phyloP scores from a whole-genome alignment of 371 early-diverging fungal species.

The Cladochytrium tenue region DNA sequence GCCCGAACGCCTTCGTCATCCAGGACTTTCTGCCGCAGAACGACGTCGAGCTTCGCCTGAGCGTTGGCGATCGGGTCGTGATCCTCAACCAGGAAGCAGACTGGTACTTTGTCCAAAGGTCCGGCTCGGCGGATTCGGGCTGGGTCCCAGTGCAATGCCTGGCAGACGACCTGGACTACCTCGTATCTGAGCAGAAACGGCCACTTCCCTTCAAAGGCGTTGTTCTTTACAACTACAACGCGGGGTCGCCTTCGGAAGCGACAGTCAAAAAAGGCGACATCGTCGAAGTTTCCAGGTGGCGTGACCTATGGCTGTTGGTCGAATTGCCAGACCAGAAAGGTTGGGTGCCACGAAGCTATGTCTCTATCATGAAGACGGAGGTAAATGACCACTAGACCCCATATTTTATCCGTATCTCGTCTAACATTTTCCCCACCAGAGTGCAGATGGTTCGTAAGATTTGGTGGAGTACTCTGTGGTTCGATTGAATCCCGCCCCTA shows the following conservation, averaged over 20 bases:
- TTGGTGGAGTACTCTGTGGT: too few species aligned
- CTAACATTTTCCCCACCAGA: too few species aligned
- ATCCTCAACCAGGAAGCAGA: not conserved
- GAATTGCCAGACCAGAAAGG: conserved; percentile 1
- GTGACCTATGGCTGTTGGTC: not conserved
- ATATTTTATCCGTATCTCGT: too few species aligned
- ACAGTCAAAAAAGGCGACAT: conserved; percentile 1
- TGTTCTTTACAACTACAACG: not conserved
- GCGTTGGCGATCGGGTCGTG: not conserved
- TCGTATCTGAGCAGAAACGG: not conserved
- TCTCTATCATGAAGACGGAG: not conserved
- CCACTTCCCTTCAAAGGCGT: not conserved
- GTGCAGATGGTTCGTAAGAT: too few species aligned
- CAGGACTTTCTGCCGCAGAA: not conserved
- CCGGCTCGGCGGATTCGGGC: not conserved
- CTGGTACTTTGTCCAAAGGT: not conserved
- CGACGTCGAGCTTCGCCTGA: not conserved
- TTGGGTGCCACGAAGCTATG: not conserved
- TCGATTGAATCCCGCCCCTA: too few species aligned
- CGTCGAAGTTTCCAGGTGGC: not conserved
- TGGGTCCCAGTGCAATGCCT: not conserved
- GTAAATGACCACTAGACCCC: too few species aligned
- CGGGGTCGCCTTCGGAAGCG: not conserved
- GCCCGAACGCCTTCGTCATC: not conserved
- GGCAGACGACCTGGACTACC: not conserved